Evolutionary conservation across 2,329 filamentous ascomycete species (phyloP), one percentile per base, ranked within the genome.

Genomic region (Exserohilum turcica): DNA sequence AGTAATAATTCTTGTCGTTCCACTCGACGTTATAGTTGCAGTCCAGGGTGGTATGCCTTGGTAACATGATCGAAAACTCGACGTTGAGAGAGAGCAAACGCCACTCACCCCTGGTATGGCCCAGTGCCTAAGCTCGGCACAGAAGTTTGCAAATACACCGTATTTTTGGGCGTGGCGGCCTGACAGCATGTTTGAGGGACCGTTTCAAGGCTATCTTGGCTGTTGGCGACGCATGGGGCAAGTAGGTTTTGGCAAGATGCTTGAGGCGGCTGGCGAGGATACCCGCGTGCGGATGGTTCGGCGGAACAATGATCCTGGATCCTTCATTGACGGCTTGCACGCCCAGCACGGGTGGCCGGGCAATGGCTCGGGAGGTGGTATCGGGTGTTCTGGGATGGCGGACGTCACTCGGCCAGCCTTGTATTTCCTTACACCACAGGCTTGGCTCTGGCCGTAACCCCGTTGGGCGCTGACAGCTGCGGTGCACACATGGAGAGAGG

Each of bases 381-480:
- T 49, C 29, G 37, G 31, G 32, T 36, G 15, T 27, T 31, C 13
- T 32, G 16, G 12, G 27, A 37, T 21, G 15, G 16, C 48, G 12
- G 32, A 36, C 18, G 28, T 36, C 48, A 37, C 35, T 31, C 32
- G n/a, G 33, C 32, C 28, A 43, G 27, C 27, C 39, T 37, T 15
- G 47, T 50, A 18, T 18, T 19, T 29, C 39, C 28, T 44, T 18
- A 28, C 48, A 45, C 40, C 5, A 28, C 48, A 31, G 27, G 15
- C 21, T 9, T 36, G 6, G 19, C 32, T 38, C 32, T 27, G 16
- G 32, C 24, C 27, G 28, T 29, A 43, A 32, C 40, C 27, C 19
- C 33, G 21, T 50, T 38, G 19, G n/a, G 48, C 40, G 24, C 33
- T 45, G 40, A 50, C 48, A 45, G 16, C 40, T 31, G 27, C 32